phyloP scores from a whole-genome alignment of 225 moss, liverwort and hornwort genomes.

The Pseudoscleropodium purum region DNA sequence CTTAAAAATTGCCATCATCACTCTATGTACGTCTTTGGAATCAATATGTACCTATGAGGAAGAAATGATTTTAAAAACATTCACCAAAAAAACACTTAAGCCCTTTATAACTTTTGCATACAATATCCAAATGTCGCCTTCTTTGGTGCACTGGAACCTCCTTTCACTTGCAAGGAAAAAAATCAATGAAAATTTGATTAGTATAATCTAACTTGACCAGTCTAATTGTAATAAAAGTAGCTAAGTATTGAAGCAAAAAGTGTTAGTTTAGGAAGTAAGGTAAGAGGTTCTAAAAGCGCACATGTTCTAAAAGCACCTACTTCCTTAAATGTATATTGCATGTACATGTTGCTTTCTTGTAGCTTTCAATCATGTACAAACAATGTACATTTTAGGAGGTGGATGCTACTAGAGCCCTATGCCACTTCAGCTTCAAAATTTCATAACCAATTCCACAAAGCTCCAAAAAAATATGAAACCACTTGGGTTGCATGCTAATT shows the following conservation, averaged over 20 bases:
- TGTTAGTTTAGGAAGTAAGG: fast-evolving
- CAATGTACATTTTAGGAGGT: too few relatives aligned
- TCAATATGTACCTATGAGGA: neutral
- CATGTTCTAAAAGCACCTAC: too few relatives aligned
- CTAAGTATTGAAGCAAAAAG: neutral
- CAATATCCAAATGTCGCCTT: fast-evolving
- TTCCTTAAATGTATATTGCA: too few relatives aligned
- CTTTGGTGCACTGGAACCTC: fast-evolving
- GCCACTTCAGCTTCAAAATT: too few relatives aligned
- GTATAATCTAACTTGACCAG: fast-evolving
- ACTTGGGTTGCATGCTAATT: too few relatives aligned
- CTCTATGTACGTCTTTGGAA: fast-evolving
- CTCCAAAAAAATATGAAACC: too few relatives aligned
- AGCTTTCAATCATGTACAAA: too few relatives aligned
- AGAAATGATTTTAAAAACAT: neutral
- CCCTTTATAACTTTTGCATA: neutral
- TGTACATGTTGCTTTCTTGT: too few relatives aligned
- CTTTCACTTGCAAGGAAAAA: neutral
- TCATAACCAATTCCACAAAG: too few relatives aligned
- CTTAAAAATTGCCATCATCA: neutral
- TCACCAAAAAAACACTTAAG: too few relatives aligned
- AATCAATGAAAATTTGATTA: neutral
- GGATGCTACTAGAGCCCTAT: too few relatives aligned
- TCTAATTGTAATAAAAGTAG: neutral
- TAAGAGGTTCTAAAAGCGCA: too few relatives aligned